These are phyloP conservation scores for Phytophthora macrochlamydospora DNA, from an alignment of 352 stramenopile genomes.

Conservation along the genomic window DNA sequence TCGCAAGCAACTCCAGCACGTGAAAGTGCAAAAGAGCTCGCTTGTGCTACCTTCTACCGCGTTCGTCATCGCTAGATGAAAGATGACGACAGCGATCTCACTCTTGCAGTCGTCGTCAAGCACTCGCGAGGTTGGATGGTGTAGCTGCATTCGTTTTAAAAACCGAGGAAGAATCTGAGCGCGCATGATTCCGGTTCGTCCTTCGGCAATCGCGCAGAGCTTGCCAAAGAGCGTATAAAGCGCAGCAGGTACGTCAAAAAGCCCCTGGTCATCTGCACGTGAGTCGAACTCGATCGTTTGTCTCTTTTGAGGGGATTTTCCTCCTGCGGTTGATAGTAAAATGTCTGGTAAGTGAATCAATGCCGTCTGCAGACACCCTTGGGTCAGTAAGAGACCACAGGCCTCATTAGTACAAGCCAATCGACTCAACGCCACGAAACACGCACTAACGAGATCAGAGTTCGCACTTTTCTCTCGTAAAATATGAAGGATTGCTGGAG, in stretches of 20 bases:
- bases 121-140: conserved; percentile 9
- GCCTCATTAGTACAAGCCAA: conserved; percentile 62
- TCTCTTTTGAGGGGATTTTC: conserved; percentile 15
- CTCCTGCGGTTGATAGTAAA: conserved; percentile 18
- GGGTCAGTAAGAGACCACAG: conserved; percentile 47
- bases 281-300: conserved; percentile 35
- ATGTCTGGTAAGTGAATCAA: conserved; percentile 66
- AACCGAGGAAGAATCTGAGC: conserved; percentile 67
- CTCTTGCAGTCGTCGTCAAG: conserved; percentile 64
- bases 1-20: conserved; percentile 55
- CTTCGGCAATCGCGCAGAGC: conserved; percentile 66
- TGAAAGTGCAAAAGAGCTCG: conserved; percentile 75
- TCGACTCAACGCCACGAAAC: conserved; percentile 64
- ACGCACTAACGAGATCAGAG: conserved; percentile 46
- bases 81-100: conserved; percentile 65
- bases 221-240: conserved; percentile 71
- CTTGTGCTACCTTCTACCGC: conserved; percentile 65
- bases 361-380: conserved; percentile 61
- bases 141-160: conserved; percentile 74
- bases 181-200: conserved; percentile 57
- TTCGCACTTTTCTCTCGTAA: conserved; percentile 52
- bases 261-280: conserved; percentile 41
- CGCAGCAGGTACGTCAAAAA: conserved; percentile 61
- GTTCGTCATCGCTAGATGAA: conserved; percentile 57
- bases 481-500: conserved; percentile 60